phyloP scores from a whole-genome alignment of 768 basidiomycete genomes.

The Tricholoma matsutake region DNA sequence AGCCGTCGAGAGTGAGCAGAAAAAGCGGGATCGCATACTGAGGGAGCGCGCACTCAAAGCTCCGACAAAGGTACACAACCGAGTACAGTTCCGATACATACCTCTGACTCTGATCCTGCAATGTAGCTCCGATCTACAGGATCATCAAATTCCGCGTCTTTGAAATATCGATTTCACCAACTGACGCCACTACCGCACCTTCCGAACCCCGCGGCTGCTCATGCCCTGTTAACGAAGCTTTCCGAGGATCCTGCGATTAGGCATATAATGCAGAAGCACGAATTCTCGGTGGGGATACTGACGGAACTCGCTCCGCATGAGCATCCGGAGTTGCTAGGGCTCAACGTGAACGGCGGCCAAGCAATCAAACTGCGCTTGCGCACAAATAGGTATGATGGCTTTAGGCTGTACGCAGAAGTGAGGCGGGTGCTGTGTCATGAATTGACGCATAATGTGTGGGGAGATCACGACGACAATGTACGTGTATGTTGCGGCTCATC shows the following conservation, averaged over 20 bases:
- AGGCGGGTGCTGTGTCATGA: conserved; percentile 75
- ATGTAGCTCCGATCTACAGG: conserved; percentile 56
- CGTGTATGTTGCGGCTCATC: conserved; percentile 21
- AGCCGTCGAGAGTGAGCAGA: conserved; percentile 54
- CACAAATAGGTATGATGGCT: conserved; percentile 71
- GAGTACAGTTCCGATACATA: not conserved
- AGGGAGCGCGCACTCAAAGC: conserved; percentile 55
- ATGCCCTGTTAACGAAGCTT: conserved; percentile 51
- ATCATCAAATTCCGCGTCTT: conserved; percentile 31
- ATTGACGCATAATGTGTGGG: conserved; percentile 71
- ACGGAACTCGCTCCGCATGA: conserved; percentile 82
- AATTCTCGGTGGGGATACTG: conserved; percentile 63
- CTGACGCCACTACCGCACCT: conserved; percentile 61
- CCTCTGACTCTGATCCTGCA: not conserved
- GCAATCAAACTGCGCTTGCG: conserved; percentile 66
- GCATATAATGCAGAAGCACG: conserved; percentile 68
- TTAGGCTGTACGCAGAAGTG: conserved; percentile 60
- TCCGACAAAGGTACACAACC: conserved; percentile 48
- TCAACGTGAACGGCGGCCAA: conserved; percentile 62
- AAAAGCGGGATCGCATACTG: conserved; percentile 55
- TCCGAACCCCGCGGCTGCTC: conserved; percentile 58
- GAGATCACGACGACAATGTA: conserved; percentile 71
- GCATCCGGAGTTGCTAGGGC: conserved; percentile 63
- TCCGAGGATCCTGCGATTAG: conserved; percentile 69
- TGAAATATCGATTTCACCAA: conserved; percentile 61